Conservation (phyloP, 202 grass and related monocot genomes). For the Saccharum hybrid region DNA sequence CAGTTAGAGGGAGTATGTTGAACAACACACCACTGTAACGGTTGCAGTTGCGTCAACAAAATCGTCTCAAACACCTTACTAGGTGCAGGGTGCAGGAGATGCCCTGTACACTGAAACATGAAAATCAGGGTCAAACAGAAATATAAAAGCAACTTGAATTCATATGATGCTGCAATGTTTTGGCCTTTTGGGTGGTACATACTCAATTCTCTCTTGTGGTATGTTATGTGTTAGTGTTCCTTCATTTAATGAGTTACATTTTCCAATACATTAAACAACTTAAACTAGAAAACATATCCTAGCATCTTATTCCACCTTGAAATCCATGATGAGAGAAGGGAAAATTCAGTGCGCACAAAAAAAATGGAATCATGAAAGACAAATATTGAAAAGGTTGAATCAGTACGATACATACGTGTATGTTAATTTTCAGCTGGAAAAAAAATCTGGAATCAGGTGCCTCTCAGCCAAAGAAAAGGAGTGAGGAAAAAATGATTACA, state of each 20-base stretch:
- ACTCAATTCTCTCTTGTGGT: too few relatives aligned
- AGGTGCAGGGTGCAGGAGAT: neutral
- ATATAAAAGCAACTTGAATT: neutral
- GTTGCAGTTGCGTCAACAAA: slow-evolving; percentile 18
- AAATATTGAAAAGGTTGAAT: neutral
- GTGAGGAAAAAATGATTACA: neutral
- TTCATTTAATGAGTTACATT: too few relatives aligned
- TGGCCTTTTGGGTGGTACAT: too few relatives aligned
- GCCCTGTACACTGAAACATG: slow-evolving; percentile 20
- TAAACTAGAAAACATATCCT: too few relatives aligned
- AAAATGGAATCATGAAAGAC: neutral
- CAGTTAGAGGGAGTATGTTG: neutral
- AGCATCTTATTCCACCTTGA: too few relatives aligned
- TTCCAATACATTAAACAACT: too few relatives aligned
- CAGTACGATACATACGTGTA: neutral
- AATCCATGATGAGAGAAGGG: too few relatives aligned
- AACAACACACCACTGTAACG: neutral
- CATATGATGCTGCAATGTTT: too few relatives aligned
- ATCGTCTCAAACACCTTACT: neutral
- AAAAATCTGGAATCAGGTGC: neutral
- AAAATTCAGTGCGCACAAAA: too few relatives aligned
- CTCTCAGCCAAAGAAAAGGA: neutral
- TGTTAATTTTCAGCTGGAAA: neutral
- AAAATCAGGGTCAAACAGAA: neutral
- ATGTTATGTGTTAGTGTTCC: too few relatives aligned